Conservation (phyloP, 305 asterid species). For the Salvia sclarea region DNA sequence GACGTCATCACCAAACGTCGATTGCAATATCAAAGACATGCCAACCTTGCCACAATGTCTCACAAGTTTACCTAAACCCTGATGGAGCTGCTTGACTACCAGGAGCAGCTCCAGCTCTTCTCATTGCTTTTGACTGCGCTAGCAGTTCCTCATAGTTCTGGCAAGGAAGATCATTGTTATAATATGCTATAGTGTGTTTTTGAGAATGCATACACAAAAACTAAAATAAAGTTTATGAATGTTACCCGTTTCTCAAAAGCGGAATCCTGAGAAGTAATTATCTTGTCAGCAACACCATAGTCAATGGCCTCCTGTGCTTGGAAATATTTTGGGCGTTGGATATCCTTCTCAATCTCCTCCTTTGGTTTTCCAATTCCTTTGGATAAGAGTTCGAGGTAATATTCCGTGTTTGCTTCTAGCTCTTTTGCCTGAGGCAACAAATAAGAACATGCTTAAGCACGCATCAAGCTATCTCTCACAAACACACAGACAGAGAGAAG, state of each 20-base stretch:
- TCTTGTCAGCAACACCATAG: conserved; percentile 86
- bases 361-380: conserved; percentile 76
- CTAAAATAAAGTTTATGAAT: background rate
- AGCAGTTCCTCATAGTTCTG: conserved; percentile 74
- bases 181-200: background rate
- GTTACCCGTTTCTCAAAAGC: conserved; percentile 81
- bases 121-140: conserved; percentile 66
- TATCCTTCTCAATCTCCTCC: conserved; percentile 78
- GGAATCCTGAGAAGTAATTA: conserved; percentile 56
- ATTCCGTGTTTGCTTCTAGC: conserved; percentile 64
- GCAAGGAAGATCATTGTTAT: background rate
- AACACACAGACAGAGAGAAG: background rate
- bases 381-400: conserved; percentile 65
- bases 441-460: conserved; percentile 7
- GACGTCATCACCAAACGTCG: background rate
- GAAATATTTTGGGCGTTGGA: conserved; percentile 68
- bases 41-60: background rate
- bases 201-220: background rate
- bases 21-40: background rate
- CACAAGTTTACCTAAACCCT: conserved; percentile 45
- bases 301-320: conserved; percentile 72
- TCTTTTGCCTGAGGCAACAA: conserved; percentile 64
- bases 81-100: conserved; percentile 71
- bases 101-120: conserved; percentile 41
- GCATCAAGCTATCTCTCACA: background rate